These are phyloP conservation scores for Kazachstania bromeliacearum DNA, from an alignment of 805 yeast species.

Conservation along the genomic window DNA sequence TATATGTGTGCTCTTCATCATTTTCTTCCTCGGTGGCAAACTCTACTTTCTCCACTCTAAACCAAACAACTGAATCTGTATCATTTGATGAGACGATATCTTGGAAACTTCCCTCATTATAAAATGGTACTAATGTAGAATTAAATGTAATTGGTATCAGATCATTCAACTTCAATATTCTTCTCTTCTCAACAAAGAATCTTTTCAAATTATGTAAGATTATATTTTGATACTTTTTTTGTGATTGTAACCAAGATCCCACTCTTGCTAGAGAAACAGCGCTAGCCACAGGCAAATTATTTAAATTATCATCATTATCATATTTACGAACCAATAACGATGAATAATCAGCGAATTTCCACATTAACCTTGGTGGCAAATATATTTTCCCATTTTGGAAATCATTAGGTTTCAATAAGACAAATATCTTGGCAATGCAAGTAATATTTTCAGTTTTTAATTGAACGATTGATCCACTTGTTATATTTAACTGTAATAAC, in stretches of 20 bases:
- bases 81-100: constrained; percentile 14
- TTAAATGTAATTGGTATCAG: constrained; percentile 73
- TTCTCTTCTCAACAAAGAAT: constrained; percentile 46
- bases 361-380: constrained; percentile 20
- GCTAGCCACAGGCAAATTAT: constrained; percentile 14
- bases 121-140: constrained; percentile 13
- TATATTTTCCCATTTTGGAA: constrained; percentile 10
- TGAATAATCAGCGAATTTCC: too few species aligned
- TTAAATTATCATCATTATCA: constrained; percentile 1
- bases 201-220: constrained; percentile 50
- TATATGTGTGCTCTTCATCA: background rate
- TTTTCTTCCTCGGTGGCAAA: constrained; percentile 15
- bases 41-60: constrained; percentile 47
- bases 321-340: too few species aligned
- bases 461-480: constrained; percentile 18
- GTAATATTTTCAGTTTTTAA: constrained; percentile 4
- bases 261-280: constrained; percentile 21
- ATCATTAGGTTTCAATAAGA: constrained; percentile 18
- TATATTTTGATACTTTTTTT: constrained; percentile 21
- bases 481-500: constrained; percentile 13
- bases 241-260: constrained; percentile 22
- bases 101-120: background rate
- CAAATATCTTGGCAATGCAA: constrained; percentile 14
- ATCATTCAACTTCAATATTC: constrained; percentile 59
- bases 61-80: constrained; percentile 79